Evolutionary conservation across 2,329 filamentous ascomycete species (phyloP), one percentile per base, ranked within the genome.

Genomic region (Cladosporium sp.): DNA sequence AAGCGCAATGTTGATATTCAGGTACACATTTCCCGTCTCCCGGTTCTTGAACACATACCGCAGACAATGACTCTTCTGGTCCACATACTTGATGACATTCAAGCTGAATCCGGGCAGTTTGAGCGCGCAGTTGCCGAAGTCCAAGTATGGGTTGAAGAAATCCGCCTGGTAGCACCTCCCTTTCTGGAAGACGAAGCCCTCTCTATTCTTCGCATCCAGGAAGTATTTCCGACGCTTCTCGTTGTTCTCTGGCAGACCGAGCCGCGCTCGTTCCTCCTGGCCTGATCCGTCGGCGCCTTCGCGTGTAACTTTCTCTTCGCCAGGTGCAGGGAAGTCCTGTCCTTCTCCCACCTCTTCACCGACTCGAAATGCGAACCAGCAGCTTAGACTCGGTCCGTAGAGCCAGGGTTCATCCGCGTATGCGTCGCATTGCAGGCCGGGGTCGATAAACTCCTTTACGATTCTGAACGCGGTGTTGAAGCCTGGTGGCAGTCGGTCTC

Each of bases 391-490:
- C 0, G 92, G 89, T 0, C 94, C 94, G 73, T 95, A 97, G 2
- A 98, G 79, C 75, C 92, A 93, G 0, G 94, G 95, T 72, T 86
- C 83, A 74, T 98, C 93, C 1, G 91, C 91, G 71, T 96, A 94
- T 0, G 91, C 89, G 76, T 99, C 93, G 21, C 93, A 94, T 3
- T 95, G 90, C 0, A 99, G 80, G 0, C 92, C 92, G 0, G 94
- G 93, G 75, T 99, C 95, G 56, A 98, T 90, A 81, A 89, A 91
- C 88, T 91, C 94, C 73, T 91, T 91, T 31, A 96, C 91, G 55
- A 97, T 90, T 49, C 86, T 87, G 77, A 97, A 88, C 0, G 93
- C 93, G 1, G 91, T 90, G 75, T 87, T 88, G 78, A 97, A 96
- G 0, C 94, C 92, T 0, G 91, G 91, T 0, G 94, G 94, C 2